These are phyloP conservation scores for Pythium rhizo-oryzae DNA, from an alignment of 352 stramenopile genomes.

Conservation along the genomic window DNA sequence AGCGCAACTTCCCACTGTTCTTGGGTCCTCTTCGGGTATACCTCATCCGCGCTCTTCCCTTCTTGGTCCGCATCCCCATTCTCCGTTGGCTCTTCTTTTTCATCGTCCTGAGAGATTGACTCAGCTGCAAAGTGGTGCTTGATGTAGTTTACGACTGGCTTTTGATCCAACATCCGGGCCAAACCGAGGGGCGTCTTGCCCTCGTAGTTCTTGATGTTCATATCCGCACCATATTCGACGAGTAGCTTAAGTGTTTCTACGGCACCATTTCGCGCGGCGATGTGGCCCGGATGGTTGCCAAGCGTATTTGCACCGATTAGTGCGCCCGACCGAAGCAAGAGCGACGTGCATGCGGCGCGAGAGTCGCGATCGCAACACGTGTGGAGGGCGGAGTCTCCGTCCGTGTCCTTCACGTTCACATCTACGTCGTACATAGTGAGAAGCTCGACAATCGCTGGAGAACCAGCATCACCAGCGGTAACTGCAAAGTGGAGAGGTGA, in stretches of 20 bases:
- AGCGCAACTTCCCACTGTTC: constrained; percentile 53
- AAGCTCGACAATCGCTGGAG: constrained; percentile 47
- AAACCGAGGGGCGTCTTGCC: constrained; percentile 77
- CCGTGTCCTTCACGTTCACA: constrained; percentile 70
- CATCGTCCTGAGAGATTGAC: background rate
- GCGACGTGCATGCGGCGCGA: constrained; percentile 48
- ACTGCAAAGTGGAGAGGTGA: constrained; percentile 75
- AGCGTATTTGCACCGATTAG: constrained; percentile 57
- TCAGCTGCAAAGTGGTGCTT: constrained; percentile 64
- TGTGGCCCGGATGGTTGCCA: constrained; percentile 73
- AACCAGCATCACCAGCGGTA: constrained; percentile 21
- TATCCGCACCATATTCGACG: constrained; percentile 76
- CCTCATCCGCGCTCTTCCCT: constrained; percentile 22
- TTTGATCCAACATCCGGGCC: constrained; percentile 70
- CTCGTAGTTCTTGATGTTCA: constrained; percentile 87
- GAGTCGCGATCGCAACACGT: constrained; percentile 55
- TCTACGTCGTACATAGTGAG: constrained; percentile 72
- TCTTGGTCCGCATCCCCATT: constrained; percentile 19
- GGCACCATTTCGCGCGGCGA: constrained; percentile 61
- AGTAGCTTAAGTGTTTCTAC: constrained; percentile 72
- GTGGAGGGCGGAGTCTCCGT: constrained; percentile 72
- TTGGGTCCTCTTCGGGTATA: constrained; percentile 25
- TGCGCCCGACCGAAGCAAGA: constrained; percentile 64
- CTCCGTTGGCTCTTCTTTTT: background rate
- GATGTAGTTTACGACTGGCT: constrained; percentile 62